Evolutionary conservation across 805 yeast species (phyloP).

Genomic region (Cyberlindnera samutprakarnensis): DNA sequence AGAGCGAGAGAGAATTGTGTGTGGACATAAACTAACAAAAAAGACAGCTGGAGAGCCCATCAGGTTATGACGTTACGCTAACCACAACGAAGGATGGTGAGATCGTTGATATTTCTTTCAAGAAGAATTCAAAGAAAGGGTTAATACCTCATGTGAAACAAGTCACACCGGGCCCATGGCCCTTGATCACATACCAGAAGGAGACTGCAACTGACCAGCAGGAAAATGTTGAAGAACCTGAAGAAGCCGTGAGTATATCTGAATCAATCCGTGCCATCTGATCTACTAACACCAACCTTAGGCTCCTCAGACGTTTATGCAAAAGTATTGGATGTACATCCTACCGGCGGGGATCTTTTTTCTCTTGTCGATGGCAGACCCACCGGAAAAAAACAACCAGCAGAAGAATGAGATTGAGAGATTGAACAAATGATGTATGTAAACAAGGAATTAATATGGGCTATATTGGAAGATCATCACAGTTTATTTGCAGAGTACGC

Average conservation of each 20-base stretch:
- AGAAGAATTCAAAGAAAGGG: conserved; percentile 6
- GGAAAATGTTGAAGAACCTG: no score
- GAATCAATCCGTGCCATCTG: no score
- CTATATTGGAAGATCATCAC: no score
- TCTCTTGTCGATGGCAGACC: conserved; percentile 13
- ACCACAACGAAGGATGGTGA: conserved; percentile 16
- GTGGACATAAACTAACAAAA: not conserved
- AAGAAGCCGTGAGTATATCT: no score
- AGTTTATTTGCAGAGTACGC: no score
- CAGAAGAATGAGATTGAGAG: no score
- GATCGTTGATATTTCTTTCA: conserved; percentile 9
- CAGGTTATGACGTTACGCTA: conserved; percentile 12
- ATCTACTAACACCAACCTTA: no score
- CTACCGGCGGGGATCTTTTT: conserved; percentile 41
- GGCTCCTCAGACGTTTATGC: conserved; percentile 39
- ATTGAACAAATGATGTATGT: no score
- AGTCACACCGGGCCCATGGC: conserved; percentile 10
- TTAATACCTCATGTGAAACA: conserved; percentile 8
- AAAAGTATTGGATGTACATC: conserved; percentile 56
- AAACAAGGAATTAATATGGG: no score
- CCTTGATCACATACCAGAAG: conserved; percentile 2
- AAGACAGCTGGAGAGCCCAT: conserved; percentile 7
- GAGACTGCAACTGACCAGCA: conserved; percentile 3
- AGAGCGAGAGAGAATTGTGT: not conserved
- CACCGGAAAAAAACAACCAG: not conserved